Base-by-base conservation (phyloP, 306 rosid genomes). In the Heteromeles arbutifolia region DNA sequence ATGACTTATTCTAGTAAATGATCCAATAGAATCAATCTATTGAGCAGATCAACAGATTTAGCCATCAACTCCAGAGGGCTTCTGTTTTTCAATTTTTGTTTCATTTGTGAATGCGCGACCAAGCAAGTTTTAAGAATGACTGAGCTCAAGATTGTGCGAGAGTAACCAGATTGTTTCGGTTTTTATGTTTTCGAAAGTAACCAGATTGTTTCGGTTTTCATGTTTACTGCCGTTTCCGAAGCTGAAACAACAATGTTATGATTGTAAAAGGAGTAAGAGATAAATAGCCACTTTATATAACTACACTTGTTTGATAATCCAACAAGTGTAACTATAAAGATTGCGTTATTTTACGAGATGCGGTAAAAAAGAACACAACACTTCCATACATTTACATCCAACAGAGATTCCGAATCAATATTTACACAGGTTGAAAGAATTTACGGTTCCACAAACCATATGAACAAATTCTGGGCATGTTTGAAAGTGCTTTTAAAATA, bases 371-470 rank as follows among this genome's bases (percentile, higher is more conserved):
- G 66, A n/a, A 84, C 75, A 14, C 0, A 77, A 69, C 34, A 8
- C 67, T 70, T 81, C 57, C 73, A 76, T 58, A 45, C 74, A 74
- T 48, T 34, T 74, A 74, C 83, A 68, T 25, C 22, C 69, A 74
- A 43, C 44, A 3, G 74, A 74, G 52, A 58, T 59, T 80, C 54
- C 67, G 75, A 68, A 65, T 67, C 57, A 75, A 58, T 84, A 87
- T 89, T 74, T 87, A 87, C 92, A 85, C 9, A 19, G 62, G 70
- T 61, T 68, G 75, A 37, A 65, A 57, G 25, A 78, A 80, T 64
- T 44, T 73, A 58, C 26, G 12, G 82, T 75, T 19, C 44, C 67
- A 26, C 24, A 72, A 63, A 52, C 57, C 75, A 72, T 1, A 28
- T 2, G 29, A 28, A 28, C 29, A 28, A 28, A 28, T 28, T 28